Conservation (phyloP, 2,329 filamentous ascomycete species). For the Pezicula radicicola region DNA sequence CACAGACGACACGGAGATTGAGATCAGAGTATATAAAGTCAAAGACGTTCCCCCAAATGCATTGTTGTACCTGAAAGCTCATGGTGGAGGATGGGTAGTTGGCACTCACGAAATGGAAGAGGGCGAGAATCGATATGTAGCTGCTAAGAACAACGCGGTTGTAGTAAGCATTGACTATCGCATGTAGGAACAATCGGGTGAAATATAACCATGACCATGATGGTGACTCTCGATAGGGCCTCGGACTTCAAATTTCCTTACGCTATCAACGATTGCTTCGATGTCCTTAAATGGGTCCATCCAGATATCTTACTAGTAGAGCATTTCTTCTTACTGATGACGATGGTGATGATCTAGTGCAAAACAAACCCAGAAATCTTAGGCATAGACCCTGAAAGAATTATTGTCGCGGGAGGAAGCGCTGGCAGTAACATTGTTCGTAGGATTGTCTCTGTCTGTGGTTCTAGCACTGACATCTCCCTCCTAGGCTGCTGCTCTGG, state of each 20-base stretch:
- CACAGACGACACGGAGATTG: too few species aligned
- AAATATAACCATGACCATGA: too few species aligned
- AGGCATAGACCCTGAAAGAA: conserved; percentile 5
- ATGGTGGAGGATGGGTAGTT: conserved; percentile 13
- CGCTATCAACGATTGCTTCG: conserved; percentile 10
- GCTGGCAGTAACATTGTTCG: conserved; percentile 14
- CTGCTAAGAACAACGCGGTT: conserved; percentile 1
- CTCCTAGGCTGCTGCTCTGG: conserved; percentile 7
- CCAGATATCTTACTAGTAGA: not conserved
- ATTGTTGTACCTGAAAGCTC: too few species aligned
- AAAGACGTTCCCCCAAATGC: too few species aligned
- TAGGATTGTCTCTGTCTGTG: not conserved
- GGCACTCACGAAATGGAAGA: conserved; percentile 14
- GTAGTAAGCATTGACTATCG: conserved; percentile 16
- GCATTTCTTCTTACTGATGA: too few species aligned
- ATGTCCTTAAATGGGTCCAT: conserved; percentile 8
- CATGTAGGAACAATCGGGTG: too few species aligned
- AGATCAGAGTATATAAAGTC: too few species aligned
- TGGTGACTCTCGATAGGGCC: conserved; percentile 2
- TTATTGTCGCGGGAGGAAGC: conserved; percentile 14
- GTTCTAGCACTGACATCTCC: not conserved
- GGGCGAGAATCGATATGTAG: conserved; percentile 6
- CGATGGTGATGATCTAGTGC: too few species aligned
- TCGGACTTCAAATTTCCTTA: conserved; percentile 16
- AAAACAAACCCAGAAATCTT: conserved; percentile 4